Base-by-base conservation (phyloP, 2,329 filamentous ascomycete genomes). In the Bipolaris bicolor region DNA sequence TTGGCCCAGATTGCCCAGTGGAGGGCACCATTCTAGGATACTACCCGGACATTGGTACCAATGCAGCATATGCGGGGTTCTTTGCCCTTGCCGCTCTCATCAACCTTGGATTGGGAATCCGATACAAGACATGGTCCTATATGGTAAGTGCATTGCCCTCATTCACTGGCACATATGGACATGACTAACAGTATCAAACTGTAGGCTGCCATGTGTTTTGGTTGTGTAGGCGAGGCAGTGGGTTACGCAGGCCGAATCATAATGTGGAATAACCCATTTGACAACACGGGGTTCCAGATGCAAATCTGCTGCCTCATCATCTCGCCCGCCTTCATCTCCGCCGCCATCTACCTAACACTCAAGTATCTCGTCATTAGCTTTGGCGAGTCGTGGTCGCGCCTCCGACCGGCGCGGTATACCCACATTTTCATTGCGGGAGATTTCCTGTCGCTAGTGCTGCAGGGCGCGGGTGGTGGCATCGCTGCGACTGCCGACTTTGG, bases 361-460 rank as follows among this genome's bases (percentile, higher is more conserved):
- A 84, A 84, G 36, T 82, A 86, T 49, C 79, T 87, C 60, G 81
- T 86, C 53, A 69, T 83, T n/a, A 78, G 79, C 47, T 84, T 86
- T 52, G 85, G 85, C 39, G 60, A 68, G 37, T 51, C 56, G 0
- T 71, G 69, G 65, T 75, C 71, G 1, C 60, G 69, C 22, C 60
- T 77, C 3, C 58, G 60, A 6, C 69, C 74, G 0, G 63, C 59
- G 5, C 71, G 80, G 50, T 87, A 86, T 69, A 86, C 85, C 10
- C 81, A 81, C 70, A 80, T 87, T 58, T 88, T 88, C 73, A 83
- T 88, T 61, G 67, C 76, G n/a, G 85, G 82, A 65, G 86, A 88
- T 62, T 62, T 87, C 40, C 64, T 84, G 51, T 84, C 82, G n/a
- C 79, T 88, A n/a, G 61, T 84, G 11, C 73, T 87, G 4, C 86